These are phyloP conservation scores for Leptographium procerum DNA, from an alignment of 2,329 filamentous ascomycete species.

Conservation along the genomic window DNA sequence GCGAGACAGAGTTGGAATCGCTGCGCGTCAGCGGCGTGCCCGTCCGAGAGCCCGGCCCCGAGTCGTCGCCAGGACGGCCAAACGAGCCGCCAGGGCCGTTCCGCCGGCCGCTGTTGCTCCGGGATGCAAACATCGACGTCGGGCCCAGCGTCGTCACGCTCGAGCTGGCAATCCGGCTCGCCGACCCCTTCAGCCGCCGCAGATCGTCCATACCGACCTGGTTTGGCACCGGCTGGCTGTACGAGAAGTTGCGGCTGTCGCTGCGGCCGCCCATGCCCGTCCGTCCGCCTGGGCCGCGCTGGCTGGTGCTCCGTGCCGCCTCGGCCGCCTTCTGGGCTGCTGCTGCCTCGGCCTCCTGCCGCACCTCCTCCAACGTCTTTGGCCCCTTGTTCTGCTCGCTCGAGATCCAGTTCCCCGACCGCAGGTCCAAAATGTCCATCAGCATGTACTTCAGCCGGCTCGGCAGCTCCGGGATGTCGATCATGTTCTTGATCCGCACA, in stretches of 20 bases:
- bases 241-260: constrained; percentile 77
- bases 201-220: constrained; percentile 87
- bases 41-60: constrained; percentile 76
- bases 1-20: constrained; percentile 37
- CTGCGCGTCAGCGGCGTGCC: constrained; percentile 63
- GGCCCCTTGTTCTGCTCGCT: constrained; percentile 91
- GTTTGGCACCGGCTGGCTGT: constrained; percentile 66
- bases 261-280: constrained; percentile 51
- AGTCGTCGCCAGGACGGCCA: constrained; percentile 69
- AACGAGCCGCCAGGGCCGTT: constrained; percentile 58
- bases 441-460: constrained; percentile 95
- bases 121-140: constrained; percentile 75
- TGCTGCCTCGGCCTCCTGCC: constrained; percentile 66
- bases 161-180: constrained; percentile 49
- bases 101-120: constrained; percentile 80
- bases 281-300: constrained; percentile 60
- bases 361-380: constrained; percentile 90
- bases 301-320: constrained; percentile 40
- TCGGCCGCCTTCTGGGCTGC: constrained; percentile 76
- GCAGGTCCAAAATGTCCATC: constrained; percentile 83
- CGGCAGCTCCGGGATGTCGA: constrained; percentile 66
- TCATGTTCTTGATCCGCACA: constrained; percentile 69
- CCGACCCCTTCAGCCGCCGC: constrained; percentile 60
- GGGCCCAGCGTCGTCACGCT: constrained; percentile 59
- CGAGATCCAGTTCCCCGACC: constrained; percentile 64